A percentile compares a stretch with the other conserved stretches of the same genome.
phyloP scores from a whole-genome alignment of 768 basidiomycete species.

The Pholiota molesta region DNA sequence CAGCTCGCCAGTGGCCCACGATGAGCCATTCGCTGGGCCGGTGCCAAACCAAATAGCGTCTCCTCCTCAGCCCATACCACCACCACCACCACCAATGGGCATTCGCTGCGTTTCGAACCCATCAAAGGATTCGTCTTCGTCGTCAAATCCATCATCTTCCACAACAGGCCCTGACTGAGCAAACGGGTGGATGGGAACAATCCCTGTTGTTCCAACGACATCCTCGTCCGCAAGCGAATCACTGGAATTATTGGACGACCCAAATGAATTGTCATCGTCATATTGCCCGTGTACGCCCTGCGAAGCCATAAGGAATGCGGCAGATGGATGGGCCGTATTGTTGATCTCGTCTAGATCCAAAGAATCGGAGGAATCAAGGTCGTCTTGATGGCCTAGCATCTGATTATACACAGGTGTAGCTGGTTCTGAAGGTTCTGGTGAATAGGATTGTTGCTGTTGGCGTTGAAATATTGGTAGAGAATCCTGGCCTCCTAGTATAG shows the following conservation, averaged over 20 bases:
- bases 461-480: slow-evolving; percentile 2
- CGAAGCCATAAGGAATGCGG: slow-evolving; percentile 70
- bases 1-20: slow-evolving; percentile 35
- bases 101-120: slow-evolving; percentile 33
- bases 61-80: slow-evolving; percentile 49
- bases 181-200: slow-evolving; percentile 63
- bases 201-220: slow-evolving; percentile 39
- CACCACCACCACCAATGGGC: slow-evolving; percentile 21
- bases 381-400: slow-evolving; percentile 14
- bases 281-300: slow-evolving; percentile 40
- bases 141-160: slow-evolving; percentile 53
- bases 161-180: slow-evolving; percentile 40
- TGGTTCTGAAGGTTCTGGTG: slow-evolving; percentile 11
- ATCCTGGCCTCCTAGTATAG: neutral
- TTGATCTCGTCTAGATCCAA: slow-evolving; percentile 50
- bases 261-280: slow-evolving; percentile 48
- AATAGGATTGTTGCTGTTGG: neutral
- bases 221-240: slow-evolving; percentile 59
- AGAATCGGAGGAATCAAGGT: slow-evolving; percentile 58
- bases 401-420: slow-evolving; percentile 21
- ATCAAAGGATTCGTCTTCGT: slow-evolving; percentile 51
- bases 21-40: slow-evolving; percentile 44
- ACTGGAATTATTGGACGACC: slow-evolving; percentile 56
- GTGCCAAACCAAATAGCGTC: slow-evolving; percentile 73
- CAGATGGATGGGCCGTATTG: slow-evolving; percentile 66